Evolutionary conservation across 345 rosid species (phyloP).

Genomic region (Lenwebbia sp.): DNA sequence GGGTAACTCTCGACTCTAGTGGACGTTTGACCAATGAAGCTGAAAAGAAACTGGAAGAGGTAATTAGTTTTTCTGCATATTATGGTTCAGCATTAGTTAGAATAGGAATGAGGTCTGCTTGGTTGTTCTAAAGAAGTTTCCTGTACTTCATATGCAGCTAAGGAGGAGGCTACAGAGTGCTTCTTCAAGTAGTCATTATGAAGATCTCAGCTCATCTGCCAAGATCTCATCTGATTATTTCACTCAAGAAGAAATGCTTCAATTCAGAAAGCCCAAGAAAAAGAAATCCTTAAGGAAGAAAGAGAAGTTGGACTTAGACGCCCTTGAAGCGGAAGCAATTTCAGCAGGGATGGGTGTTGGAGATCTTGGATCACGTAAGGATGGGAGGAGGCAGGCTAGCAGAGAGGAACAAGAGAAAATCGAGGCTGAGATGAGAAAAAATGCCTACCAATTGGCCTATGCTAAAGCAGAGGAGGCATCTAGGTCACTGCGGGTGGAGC

Average conservation of each 20-base stretch:
- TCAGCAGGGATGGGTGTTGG: slow-evolving; percentile 73
- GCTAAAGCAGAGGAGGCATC: slow-evolving; percentile 94
- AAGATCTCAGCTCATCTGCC: slow-evolving; percentile 57
- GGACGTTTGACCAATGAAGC: slow-evolving; percentile 87
- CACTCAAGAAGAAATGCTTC: slow-evolving; percentile 80
- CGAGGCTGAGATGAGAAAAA: slow-evolving; percentile 68
- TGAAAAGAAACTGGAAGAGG: slow-evolving; percentile 93
- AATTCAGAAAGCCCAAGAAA: slow-evolving; percentile 87
- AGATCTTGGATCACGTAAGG: slow-evolving; percentile 93
- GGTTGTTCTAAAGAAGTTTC: neutral
- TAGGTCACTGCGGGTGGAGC: slow-evolving; percentile 56
- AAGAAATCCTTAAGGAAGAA: slow-evolving; percentile 74
- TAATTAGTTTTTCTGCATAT: slow-evolving; percentile 5
- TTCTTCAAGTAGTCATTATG: slow-evolving; percentile 34
- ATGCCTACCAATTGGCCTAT: slow-evolving; percentile 61
- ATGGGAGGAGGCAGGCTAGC: slow-evolving; percentile 68
- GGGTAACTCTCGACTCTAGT: slow-evolving; percentile 67
- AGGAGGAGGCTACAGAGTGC: slow-evolving; percentile 68
- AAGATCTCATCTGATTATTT: slow-evolving; percentile 74
- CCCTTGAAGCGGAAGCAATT: slow-evolving; percentile 87
- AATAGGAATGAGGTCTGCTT: neutral
- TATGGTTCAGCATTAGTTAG: neutral
- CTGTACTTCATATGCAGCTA: slow-evolving; percentile 33
- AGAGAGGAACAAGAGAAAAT: slow-evolving; percentile 68
- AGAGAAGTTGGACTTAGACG: slow-evolving; percentile 80